A percentile compares a stretch with the other conserved stretches of the same genome.
Evolutionary conservation across 805 yeast genomes (phyloP).

Genomic region (Wickerhamiella siamensis): DNA sequence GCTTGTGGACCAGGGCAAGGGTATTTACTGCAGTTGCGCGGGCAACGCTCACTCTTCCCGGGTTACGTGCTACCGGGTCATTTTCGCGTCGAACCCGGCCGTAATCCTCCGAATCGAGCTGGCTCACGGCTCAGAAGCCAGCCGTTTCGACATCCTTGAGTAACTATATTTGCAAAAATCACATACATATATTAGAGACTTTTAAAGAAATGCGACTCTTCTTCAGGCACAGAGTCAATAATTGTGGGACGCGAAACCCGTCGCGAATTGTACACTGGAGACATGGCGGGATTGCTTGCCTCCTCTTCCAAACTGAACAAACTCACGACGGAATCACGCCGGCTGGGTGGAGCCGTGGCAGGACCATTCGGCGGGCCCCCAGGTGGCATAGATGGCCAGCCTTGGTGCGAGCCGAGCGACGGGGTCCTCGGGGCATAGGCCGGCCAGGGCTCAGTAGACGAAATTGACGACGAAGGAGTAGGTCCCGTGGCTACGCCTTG

Average conservation of each 20-base stretch:
- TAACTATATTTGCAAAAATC: no score
- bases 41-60: no score
- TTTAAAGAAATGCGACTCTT: conserved; percentile 5
- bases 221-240: conserved; percentile 2
- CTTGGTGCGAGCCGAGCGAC: neutral
- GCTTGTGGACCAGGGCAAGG: no score
- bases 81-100: no score
- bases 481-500: conserved; percentile 4
- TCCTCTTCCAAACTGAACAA: neutral
- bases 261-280: neutral
- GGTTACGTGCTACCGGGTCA: no score
- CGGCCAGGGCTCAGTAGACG: neutral
- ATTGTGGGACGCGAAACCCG: conserved; percentile 5
- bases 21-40: no score
- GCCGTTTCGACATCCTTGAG: no score
- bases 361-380: neutral
- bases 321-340: neutral
- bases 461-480: conserved; percentile 2
- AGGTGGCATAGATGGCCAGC: neutral
- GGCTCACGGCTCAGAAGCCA: no score
- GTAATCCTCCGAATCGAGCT: no score
- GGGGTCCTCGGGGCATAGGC: neutral
- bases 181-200: no score
- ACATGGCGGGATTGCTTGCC: neutral
- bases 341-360: neutral